Evolutionary conservation across 768 basidiomycete species (phyloP), one percentile per base, ranked within the genome.

Genomic region (Suillus americanus): DNA sequence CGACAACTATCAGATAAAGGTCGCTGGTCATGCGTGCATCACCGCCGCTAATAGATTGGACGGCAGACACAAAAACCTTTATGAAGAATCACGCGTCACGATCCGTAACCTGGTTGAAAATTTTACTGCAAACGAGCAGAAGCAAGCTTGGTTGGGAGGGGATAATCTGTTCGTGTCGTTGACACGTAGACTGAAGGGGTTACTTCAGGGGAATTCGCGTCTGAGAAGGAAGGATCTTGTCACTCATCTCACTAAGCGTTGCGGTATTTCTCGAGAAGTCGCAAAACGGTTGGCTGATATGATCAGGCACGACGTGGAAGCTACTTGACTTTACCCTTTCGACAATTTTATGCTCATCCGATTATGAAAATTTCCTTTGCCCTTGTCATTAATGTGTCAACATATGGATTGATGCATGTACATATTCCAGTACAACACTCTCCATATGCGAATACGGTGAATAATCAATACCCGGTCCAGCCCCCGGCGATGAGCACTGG

Each of bases 1-100:
- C 64, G 67, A 62, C n/a, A 33, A 35, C 1, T 63, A 72, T 28
- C 67, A 64, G 10, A 78, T 80, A 60, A 20, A 61, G 8, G 73
- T 73, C 6, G 60, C 65, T 10, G 77, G 71, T 3, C 70, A 74
- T 23, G 78, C 74, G 4, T 80, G 79, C 62, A 69, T 79, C 60
- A 77, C 77, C 2, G 73, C 76, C 10, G 74, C 61, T 1, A 16
- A 62, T 60, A 62, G 64, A 33, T 66, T 75, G n/a, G n/a, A 56
- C n/a, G 35, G 37, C 23, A 57, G 35, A 10, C 37, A 57, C 23
- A 14, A 18, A 25, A 9, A 18, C 9, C 38, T 38, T 5, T 40
- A 40, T 40, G 37, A 57, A 38, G 37, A 57, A 40, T 57, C 56
- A 5, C 56, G 56, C 23, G 25, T 25, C 56, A 10, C 38, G 9